Evolutionary conservation across 73 alveolate species (phyloP).

Genomic region (Halteria grandinella): DNA sequence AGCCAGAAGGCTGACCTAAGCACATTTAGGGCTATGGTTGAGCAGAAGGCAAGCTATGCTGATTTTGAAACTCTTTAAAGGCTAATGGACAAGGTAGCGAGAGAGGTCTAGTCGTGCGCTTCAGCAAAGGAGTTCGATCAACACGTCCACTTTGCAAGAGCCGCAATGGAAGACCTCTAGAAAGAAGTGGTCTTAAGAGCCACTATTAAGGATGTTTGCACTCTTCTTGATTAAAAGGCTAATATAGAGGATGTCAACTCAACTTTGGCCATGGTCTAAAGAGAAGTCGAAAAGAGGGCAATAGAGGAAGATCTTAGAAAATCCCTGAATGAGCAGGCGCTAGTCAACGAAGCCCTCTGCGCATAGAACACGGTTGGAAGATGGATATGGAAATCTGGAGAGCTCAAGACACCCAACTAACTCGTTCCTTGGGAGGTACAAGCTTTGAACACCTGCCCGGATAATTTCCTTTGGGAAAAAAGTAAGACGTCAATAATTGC

Average conservation of each 20-base stretch:
- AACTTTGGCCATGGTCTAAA: slow-evolving; percentile 80
- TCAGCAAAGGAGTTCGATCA: slow-evolving; percentile 54
- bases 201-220: slow-evolving; percentile 73
- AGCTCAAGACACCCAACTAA: slow-evolving; percentile 79
- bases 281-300: slow-evolving; percentile 79
- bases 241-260: slow-evolving; percentile 86
- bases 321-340: slow-evolving; percentile 80
- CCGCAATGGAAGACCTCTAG: slow-evolving; percentile 81
- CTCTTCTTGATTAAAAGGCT: slow-evolving; percentile 76
- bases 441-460: slow-evolving; percentile 95
- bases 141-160: slow-evolving; percentile 51
- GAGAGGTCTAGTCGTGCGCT: slow-evolving; percentile 53
- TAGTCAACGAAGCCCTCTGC: slow-evolving; percentile 91
- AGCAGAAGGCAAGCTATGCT: slow-evolving; percentile 35
- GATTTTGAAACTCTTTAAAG: slow-evolving; percentile 55
- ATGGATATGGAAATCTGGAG: slow-evolving; percentile 97
- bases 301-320: slow-evolving; percentile 68
- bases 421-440: slow-evolving; percentile 97
- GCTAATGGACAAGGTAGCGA: slow-evolving; percentile 46
- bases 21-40: slow-evolving; percentile 13
- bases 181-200: slow-evolving; percentile 88
- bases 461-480: slow-evolving; percentile 97
- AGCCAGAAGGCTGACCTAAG: slow-evolving; percentile 32
- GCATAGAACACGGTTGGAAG: slow-evolving; percentile 95
- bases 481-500: slow-evolving; percentile 84